Evolutionary conservation across 768 basidiomycete species (phyloP), one percentile per base, ranked within the genome.

Genomic region (Leccinum broughii): DNA sequence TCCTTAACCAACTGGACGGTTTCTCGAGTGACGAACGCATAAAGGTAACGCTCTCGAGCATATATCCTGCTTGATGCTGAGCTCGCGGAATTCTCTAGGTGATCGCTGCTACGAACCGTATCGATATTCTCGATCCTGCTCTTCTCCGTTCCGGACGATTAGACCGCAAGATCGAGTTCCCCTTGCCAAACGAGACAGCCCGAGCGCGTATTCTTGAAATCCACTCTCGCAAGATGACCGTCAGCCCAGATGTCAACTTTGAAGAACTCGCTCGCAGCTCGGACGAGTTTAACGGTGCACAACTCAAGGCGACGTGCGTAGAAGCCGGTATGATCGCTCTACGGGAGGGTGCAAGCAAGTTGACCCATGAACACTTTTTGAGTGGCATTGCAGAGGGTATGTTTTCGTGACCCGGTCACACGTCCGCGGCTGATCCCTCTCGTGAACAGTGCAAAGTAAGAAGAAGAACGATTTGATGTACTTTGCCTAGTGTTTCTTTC

Each of bases 311-410:
- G 1, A 95, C 97, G 3, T 98, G 96, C 76, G 97, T 99, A 1
- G 97, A 99, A 77, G 97, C 97, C 44, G 97, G 97, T 60, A 99
- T 99, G 97, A 97, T 98, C 69, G 93, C 96, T 7, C 77, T 98
- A 44, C 80, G 97, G 65, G 95, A 98, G 75, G 95, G 95, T 32
- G 93, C 94, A 15, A 86, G 86, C 15, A 89, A 89, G 74, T 76
- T 98, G 58, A 87, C 84, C 30, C 96, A 98, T 66, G 97, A 99
- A 74, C 95, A 98, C 74, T 98, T 97, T 83, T 77, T 98, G 72
- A 92, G 89, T 69, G 93, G 92, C 54, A 92, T 95, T 60, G 84
- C 92, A 46, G 91, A 94, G 78, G 91, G 90, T 88, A 63, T 62
- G 85, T 62, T n/a, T 51, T 35, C 51, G 57, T 26, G 28, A 22